These are phyloP conservation scores for Leccinum arenicola DNA, from an alignment of 768 basidiomycete genomes.

Conservation along the genomic window DNA sequence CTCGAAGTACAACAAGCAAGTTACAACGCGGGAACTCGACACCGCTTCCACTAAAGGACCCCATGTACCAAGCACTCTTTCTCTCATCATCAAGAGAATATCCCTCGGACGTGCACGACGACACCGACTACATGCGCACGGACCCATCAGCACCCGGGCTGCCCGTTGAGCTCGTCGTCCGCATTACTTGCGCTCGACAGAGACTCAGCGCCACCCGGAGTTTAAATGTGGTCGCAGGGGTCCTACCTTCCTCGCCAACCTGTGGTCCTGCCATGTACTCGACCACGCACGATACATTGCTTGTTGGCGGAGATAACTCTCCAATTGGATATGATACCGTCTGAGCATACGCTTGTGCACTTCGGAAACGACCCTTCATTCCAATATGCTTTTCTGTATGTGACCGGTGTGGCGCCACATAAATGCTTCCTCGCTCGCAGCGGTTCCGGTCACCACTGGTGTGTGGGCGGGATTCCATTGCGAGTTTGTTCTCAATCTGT, in stretches of 20 bases:
- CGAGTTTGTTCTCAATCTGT: not conserved
- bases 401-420: not conserved
- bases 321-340: too few species aligned
- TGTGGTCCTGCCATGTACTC: too few species aligned
- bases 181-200: not conserved
- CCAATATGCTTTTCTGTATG: not conserved
- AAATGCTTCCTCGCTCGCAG: conserved; percentile 8
- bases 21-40: conserved; percentile 33
- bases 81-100: not conserved
- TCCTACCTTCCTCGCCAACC: conserved; percentile 11
- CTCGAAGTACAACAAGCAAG: conserved; percentile 20
- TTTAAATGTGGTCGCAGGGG: conserved; percentile 31
- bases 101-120: conserved; percentile 1
- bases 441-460: conserved; percentile 17
- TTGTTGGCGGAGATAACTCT: not conserved
- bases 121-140: not conserved
- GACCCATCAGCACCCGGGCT: not conserved
- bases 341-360: too few species aligned
- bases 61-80: conserved; percentile 13
- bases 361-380: not conserved
- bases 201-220: conserved; percentile 22
- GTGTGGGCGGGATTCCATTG: not conserved
- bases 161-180: not conserved
- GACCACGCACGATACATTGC: too few species aligned
- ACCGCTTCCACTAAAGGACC: conserved; percentile 24